Percentiles rank a stretch among this genome's conserved stretches.
Conservation (phyloP, 2,329 filamentous ascomycete genomes). For the Harringtonia lauricola region DNA sequence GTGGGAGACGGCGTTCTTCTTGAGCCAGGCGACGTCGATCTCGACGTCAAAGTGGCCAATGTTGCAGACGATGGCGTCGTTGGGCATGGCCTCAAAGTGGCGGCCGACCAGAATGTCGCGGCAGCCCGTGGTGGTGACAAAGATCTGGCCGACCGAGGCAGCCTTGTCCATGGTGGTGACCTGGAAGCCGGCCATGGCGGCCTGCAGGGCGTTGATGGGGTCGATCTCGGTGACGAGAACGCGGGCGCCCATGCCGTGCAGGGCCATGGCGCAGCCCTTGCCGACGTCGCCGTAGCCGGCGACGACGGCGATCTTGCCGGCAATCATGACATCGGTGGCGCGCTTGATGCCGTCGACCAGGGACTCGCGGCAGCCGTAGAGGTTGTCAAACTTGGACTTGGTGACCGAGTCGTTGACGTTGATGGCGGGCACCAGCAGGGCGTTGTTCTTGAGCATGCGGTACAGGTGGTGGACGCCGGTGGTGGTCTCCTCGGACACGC, state of each 20-base stretch:
- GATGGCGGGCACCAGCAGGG: slow-evolving; percentile 88
- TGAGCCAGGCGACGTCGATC: slow-evolving; percentile 99
- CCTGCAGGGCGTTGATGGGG: slow-evolving; percentile 99
- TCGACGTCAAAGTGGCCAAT: slow-evolving; percentile 99
- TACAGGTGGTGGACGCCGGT: slow-evolving; percentile 99
- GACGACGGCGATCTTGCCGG: slow-evolving; percentile 95
- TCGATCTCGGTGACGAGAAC: slow-evolving; percentile 96
- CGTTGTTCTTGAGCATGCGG: slow-evolving; percentile 86
- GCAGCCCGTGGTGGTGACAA: slow-evolving; percentile 98
- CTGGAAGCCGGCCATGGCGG: slow-evolving; percentile 93
- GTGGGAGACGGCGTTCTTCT: slow-evolving; percentile 85
- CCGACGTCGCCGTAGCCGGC: slow-evolving; percentile 98
- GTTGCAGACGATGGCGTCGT: slow-evolving; percentile 99
- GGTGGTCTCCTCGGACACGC: slow-evolving; percentile 98
- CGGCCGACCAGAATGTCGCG: slow-evolving; percentile 86
- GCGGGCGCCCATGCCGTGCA: slow-evolving; percentile 93
- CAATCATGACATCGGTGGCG: slow-evolving; percentile 99
- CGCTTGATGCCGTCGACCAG: slow-evolving; percentile 99
- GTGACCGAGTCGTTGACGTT: slow-evolving; percentile 99
- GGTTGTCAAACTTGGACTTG: slow-evolving; percentile 99
- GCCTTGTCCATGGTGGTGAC: slow-evolving; percentile 97
- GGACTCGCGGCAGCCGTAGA: slow-evolving; percentile 98
- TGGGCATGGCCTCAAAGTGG: slow-evolving; percentile 93
- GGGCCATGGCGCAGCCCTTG: slow-evolving; percentile 94
- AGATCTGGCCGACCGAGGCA: slow-evolving; percentile 82